Conservation (phyloP, 768 basidiomycete genomes). For the Trametes cubensis region DNA sequence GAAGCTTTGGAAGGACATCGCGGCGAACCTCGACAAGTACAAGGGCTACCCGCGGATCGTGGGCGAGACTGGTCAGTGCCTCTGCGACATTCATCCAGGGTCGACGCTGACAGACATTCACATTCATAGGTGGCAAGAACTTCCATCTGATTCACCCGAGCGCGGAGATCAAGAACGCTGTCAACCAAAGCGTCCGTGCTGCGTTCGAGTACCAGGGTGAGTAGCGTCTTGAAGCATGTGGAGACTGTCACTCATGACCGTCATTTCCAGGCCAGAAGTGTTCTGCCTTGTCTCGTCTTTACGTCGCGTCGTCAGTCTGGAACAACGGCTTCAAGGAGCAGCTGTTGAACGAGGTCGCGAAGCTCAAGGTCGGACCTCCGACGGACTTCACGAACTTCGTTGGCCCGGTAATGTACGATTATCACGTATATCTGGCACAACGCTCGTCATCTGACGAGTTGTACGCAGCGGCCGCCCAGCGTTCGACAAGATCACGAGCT, state of each 20-base stretch:
- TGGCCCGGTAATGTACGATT: conserved; percentile 90
- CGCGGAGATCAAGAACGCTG: conserved; percentile 90
- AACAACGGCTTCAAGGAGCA: conserved; percentile 81
- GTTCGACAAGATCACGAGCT: conserved; percentile 82
- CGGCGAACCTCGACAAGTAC: conserved; percentile 84
- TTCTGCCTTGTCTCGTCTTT: conserved; percentile 88
- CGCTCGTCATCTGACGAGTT: not conserved
- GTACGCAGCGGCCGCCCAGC: conserved; percentile 72
- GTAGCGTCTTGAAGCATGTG: conserved; percentile 10
- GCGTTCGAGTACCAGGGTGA: conserved; percentile 95
- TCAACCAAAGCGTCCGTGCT: conserved; percentile 80
- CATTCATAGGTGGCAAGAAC: conserved; percentile 79
- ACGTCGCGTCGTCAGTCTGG: conserved; percentile 90
- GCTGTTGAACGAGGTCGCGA: conserved; percentile 71
- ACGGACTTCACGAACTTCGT: conserved; percentile 84
- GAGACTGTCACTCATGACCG: not conserved
- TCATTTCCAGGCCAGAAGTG: conserved; percentile 87
- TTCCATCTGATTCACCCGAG: conserved; percentile 91
- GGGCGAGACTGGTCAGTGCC: conserved; percentile 76
- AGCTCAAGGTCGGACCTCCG: conserved; percentile 83
- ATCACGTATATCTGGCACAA: not conserved
- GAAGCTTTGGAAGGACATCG: conserved; percentile 96
- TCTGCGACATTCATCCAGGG: not conserved
- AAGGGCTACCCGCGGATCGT: conserved; percentile 91
- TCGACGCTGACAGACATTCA: not conserved